phyloP scores from a whole-genome alignment of 2,329 filamentous ascomycete species.

The Aspergillus arachidicola region DNA sequence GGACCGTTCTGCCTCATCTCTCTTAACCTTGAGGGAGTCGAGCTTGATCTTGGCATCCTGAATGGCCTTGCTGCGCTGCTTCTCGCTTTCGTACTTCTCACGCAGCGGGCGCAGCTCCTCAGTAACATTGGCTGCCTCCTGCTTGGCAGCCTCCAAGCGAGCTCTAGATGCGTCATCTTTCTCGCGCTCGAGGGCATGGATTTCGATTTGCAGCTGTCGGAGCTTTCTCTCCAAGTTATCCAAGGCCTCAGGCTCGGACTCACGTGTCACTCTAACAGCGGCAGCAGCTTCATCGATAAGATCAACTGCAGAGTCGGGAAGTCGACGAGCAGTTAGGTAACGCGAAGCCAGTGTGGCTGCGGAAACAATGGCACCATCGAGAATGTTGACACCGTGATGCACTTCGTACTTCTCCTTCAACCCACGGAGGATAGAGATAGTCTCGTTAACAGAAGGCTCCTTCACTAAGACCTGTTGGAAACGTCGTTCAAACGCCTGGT shows the following conservation, averaged over 20 bases:
- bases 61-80: constrained; percentile 85
- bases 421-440: constrained; percentile 95
- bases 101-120: constrained; percentile 90
- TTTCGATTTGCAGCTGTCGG: constrained; percentile 94
- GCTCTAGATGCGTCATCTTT: constrained; percentile 90
- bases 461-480: constrained; percentile 99
- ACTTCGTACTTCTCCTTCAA: constrained; percentile 98
- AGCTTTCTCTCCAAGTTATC: constrained; percentile 90
- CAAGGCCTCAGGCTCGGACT: constrained; percentile 94
- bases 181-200: constrained; percentile 89
- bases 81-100: constrained; percentile 94
- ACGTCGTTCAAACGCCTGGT: constrained; percentile 94
- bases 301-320: constrained; percentile 96
- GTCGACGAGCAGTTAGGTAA: constrained; percentile 85
- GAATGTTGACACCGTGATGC: constrained; percentile 95
- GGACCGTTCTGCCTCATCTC: constrained; percentile 87
- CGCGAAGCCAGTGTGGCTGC: constrained; percentile 89
- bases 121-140: constrained; percentile 90
- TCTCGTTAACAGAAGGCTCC: constrained; percentile 85
- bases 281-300: constrained; percentile 95
- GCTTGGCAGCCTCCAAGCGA: constrained; percentile 78
- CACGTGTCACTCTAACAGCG: constrained; percentile 90
- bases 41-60: constrained; percentile 95
- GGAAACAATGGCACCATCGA: constrained; percentile 88
- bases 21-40: constrained; percentile 85